A percentile compares a stretch with the other conserved stretches of the same genome.
Evolutionary conservation across 108 stramenopile species (phyloP).

Genomic region (Nannochloropsis gaditana): DNA sequence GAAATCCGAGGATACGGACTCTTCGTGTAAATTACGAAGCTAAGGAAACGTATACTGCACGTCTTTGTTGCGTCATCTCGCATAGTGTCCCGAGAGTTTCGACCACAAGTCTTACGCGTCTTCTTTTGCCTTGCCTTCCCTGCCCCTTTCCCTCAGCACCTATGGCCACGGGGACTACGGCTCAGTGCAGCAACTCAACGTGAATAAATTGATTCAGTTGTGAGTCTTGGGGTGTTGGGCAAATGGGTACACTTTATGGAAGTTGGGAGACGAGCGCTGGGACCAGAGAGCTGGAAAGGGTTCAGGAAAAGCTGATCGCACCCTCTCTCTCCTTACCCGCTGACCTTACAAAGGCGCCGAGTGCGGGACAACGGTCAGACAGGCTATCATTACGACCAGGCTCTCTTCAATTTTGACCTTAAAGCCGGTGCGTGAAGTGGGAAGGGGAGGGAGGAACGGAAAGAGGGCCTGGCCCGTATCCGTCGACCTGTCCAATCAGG

Average conservation of each 20-base stretch:
- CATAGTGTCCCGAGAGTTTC: not conserved
- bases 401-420: slow-evolving; percentile 81
- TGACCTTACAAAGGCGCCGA: slow-evolving; percentile 49
- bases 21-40: not conserved
- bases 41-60: not conserved
- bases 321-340: not conserved
- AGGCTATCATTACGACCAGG: slow-evolving; percentile 85
- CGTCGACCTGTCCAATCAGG: no score
- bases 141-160: not conserved
- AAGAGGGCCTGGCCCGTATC: not conserved
- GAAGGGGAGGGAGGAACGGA: not conserved
- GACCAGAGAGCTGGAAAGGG: not conserved
- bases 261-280: not conserved
- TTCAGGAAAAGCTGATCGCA: not conserved
- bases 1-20: not conserved
- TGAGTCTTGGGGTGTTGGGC: not conserved
- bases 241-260: not conserved
- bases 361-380: slow-evolving; percentile 71
- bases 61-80: not conserved
- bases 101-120: not conserved
- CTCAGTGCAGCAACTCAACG: not conserved
- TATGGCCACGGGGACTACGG: not conserved
- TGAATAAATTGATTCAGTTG: slow-evolving; percentile 7
- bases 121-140: no score
- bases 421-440: slow-evolving; percentile 56